Base-by-base conservation (phyloP, 1,284 basidiomycete genomes). In the Hymenochaete sp. region DNA sequence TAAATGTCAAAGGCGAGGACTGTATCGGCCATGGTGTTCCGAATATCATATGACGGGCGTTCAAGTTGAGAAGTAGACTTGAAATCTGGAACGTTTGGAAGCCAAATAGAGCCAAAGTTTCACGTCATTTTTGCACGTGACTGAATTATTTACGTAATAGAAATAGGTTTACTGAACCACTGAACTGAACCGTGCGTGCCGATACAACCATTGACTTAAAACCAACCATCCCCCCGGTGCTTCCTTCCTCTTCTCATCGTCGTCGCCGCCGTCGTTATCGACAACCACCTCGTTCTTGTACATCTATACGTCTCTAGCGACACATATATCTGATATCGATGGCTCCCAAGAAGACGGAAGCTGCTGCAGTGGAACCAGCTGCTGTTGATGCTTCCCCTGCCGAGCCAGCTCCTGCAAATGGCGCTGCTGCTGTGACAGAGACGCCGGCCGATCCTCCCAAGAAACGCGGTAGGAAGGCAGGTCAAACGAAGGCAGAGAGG, bases 391-490 rank as follows among this genome's bases (percentile, higher is more conserved):
- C 29, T 14, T 16, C 25, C 8, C 38, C 44, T 38, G 19, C 39
- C 24, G 47, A 39, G 16, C 21, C 35, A 2, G 14, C 38, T n/a
- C 14, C 42, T 26, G 37, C 25, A 9, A 29, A 32, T 22, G 70
- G 78, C 36, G 70, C 73, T 18, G 62, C 66, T 7, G 45, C 66
- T 31, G 54, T 64, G 25, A 63, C 64, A n/a, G 74, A 71, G 57
- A 25, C 28, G 1, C 18, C 38, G 2, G 29, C 11, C 10, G 43
- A 44, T 16, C 35, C 16, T 11, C 44, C 38, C 4, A 46, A 45
- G 25, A 50, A 50, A 29, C 44, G 44, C 14, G 48, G 48, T 16
- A 44, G 48, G 18, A 50, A 43, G 33, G 39, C 48, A 16, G 48
- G 43, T 22, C 18, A 31, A 10, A 41, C 26, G 29, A 45, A 49